Percentiles rank a stretch among this genome's conserved stretches.
Evolutionary conservation across 441 rosid species (phyloP).

Genomic region (Arabidopsis hybrid): DNA sequence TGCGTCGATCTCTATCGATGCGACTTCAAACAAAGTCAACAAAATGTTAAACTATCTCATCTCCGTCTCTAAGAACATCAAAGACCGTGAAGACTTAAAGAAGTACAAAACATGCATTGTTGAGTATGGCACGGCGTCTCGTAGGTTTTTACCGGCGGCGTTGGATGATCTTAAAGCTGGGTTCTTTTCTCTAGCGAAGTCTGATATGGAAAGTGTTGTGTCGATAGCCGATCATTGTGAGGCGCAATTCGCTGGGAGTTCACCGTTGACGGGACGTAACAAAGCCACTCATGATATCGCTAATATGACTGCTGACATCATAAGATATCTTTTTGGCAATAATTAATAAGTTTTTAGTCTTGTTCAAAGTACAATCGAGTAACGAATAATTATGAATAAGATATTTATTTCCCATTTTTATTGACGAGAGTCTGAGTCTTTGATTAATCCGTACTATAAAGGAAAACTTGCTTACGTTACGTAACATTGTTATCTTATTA

Average conservation of each 20-base stretch:
- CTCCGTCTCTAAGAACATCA: background rate
- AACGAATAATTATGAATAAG: no score
- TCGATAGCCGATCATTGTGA: background rate
- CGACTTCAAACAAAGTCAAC: background rate
- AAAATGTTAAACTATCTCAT: background rate
- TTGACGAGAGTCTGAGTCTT: no score
- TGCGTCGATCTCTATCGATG: conserved; percentile 18
- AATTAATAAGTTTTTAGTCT: background rate
- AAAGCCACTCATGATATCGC: conserved; percentile 23
- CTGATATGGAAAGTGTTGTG: background rate
- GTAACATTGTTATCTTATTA: no score
- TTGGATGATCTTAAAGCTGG: background rate
- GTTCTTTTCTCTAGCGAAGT: background rate
- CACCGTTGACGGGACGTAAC: conserved; percentile 1
- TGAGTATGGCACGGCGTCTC: background rate
- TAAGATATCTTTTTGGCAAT: background rate
- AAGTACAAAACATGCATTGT: conserved; percentile 13
- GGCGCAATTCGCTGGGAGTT: background rate
- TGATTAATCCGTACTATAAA: no score
- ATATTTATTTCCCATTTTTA: no score
- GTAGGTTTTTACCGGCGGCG: background rate
- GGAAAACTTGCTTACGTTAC: no score
- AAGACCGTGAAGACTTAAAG: background rate
- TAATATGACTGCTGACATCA: conserved; percentile 5
- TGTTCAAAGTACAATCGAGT: no score